Base-by-base conservation (phyloP, 2,329 filamentous ascomycete species). In the Aspergillus floridensis region DNA sequence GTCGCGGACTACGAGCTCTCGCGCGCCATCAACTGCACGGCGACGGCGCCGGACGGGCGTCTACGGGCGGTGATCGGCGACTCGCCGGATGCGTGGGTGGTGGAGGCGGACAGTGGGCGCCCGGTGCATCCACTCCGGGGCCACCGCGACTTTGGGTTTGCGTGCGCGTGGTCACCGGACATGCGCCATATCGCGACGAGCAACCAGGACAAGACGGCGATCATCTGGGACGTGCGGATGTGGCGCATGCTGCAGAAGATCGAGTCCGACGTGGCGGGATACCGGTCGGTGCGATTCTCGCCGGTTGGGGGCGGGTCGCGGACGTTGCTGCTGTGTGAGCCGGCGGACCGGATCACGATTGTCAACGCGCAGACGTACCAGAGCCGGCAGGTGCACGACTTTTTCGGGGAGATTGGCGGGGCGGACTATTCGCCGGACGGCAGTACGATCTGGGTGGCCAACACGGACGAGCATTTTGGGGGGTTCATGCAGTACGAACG, bases 151-250 rank as follows among this genome's bases (percentile, higher is more conserved):
- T 79, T 74, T 61, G 78, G 77, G 19, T 80, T 80, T 58, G 77
- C 77, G 5, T 80, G 77, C 61, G 77, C 76, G 4, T 80, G 78
- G 78, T 78, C 77, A 2, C 76, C 76, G 0, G 78, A 80, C 64
- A 78, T 79, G 73, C 72, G 74, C n/a, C 77, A 79, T 53, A 73
- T 80, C 52, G 78, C 78, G 5, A 80, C 78, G 4, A 76, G 76
- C 59, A 79, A 79, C 60, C 78, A 80, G 59, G 78, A 80, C 64
- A 77, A 77, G 57, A 77, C 76, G 4, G 74, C 77, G 38, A 78
- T 79, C 35, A 78, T 80, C 64, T 80, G 77, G 77, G 78, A 80
- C 55, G 72, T 75, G 16, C 74, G 78, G 32, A 79, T 72, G 53
- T 78, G 77, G 74, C 68, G 69, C 14, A 59, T 71, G 11, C 66